These are phyloP conservation scores for Dryas alaskensis DNA, from an alignment of 306 rosid species.

Conservation along the genomic window DNA sequence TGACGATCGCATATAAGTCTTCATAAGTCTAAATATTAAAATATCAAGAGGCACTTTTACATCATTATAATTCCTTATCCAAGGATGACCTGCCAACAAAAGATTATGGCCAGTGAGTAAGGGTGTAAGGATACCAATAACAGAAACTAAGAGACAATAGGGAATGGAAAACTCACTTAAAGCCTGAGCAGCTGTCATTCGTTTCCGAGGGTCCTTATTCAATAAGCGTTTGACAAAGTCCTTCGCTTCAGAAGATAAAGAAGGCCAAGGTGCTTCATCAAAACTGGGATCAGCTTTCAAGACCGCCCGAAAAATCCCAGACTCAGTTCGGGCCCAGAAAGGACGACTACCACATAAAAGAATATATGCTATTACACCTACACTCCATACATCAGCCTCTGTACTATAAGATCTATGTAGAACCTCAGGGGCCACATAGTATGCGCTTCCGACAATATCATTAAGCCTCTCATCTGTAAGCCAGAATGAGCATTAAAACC, in stretches of 20 bases:
- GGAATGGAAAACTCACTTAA: slow-evolving; percentile 57
- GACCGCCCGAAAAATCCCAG: slow-evolving; percentile 92
- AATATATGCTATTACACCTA: slow-evolving; percentile 97
- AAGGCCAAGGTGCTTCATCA: slow-evolving; percentile 96
- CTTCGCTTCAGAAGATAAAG: slow-evolving; percentile 76
- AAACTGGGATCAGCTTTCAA: slow-evolving; percentile 95
- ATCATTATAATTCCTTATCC: slow-evolving; percentile 69
- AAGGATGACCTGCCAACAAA: slow-evolving; percentile 86
- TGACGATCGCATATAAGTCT: slow-evolving; percentile 78
- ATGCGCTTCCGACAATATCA: slow-evolving; percentile 99
- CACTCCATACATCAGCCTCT: slow-evolving; percentile 98
- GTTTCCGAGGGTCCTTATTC: slow-evolving; percentile 89
- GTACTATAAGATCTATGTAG: slow-evolving; percentile 89
- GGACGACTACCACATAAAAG: slow-evolving; percentile 99
- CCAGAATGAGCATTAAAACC: slow-evolving; percentile 25
- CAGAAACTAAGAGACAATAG: slow-evolving; percentile 20
- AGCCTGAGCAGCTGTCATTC: slow-evolving; percentile 97
- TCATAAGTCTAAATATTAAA: slow-evolving; percentile 82
- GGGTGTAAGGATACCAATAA: slow-evolving; percentile 20
- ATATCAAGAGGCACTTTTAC: slow-evolving; percentile 82
- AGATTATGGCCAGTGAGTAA: slow-evolving; percentile 24
- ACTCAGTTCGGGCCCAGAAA: slow-evolving; percentile 98
- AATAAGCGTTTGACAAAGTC: slow-evolving; percentile 90
- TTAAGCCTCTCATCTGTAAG: slow-evolving; percentile 91
- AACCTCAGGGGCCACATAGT: slow-evolving; percentile 98